Base-by-base conservation (phyloP, 768 basidiomycete genomes). In the Cystofilobasidium capitatum region DNA sequence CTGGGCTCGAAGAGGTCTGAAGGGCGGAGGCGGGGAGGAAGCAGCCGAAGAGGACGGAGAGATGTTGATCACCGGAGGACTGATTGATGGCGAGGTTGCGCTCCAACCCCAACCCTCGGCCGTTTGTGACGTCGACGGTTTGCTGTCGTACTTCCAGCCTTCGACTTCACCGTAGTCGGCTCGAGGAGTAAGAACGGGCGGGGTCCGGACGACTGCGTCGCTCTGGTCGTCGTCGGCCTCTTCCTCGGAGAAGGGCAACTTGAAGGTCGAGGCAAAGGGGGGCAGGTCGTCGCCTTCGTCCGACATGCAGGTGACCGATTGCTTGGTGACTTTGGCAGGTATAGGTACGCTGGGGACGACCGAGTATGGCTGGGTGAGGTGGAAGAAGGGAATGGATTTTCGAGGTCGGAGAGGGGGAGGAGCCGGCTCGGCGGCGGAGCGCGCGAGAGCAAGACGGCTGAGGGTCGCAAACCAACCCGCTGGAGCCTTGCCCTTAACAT, bases 241-340 rank as follows among this genome's bases (percentile, higher is more conserved):
- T 16, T 39, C 40, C 20, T 42, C 33, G 20, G 40, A 33, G 49
- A 26, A 51, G 49, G 20, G 49, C 26, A 29, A 26, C 9, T 26
- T 5, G 49, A 51, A 20, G 3, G 14, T 37, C 13, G 58, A 33
- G 10, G 58, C 20, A 26, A 60, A 60, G 13, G 58, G 58, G 16
- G 58, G 58, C 3, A 60, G 58, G 24, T 60, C 58, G 36, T 60
- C 58, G 36, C 58, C 58, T 37, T 40, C 58, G 24, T 60, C 58
- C 10, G 58, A 60, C 16, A 26, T 36, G 40, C 58, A 60, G 2
- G 40, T 42, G 22, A 60, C 58, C 24, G 26, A 26, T 9, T 51
- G 49, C 26, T 26, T 51, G 3, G 49, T 51, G 49, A 51, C 49
- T 20, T 5, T 24, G n/a, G 24, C 49, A 16, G 49, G 49, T 9